Evolutionary conservation across 306 rosid species (phyloP).

Genomic region (Begonia masoniana): DNA sequence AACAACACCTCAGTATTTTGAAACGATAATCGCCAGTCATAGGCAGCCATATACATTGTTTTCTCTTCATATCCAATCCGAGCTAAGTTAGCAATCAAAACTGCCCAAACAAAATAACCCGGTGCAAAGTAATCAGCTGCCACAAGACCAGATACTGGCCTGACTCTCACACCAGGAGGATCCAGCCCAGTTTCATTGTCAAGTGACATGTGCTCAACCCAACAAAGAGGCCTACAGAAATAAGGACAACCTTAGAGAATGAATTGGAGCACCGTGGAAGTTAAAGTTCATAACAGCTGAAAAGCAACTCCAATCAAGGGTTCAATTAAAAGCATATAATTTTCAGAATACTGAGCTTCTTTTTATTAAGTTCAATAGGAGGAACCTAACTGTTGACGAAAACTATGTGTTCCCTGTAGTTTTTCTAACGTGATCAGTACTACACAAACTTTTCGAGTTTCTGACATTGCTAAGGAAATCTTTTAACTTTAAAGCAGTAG

Average conservation of each 20-base stretch:
- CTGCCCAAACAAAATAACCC: conserved; percentile 88
- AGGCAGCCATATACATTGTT: conserved; percentile 81
- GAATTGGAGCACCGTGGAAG: no score
- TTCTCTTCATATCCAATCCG: conserved; percentile 80
- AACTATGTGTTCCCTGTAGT: no score
- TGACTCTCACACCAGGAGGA: conserved; percentile 65
- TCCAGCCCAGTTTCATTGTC: conserved; percentile 81
- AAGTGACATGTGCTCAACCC: conserved; percentile 81
- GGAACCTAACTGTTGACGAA: no score
- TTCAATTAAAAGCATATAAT: no score
- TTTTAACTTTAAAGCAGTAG: no score
- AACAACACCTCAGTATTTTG: conserved; percentile 66
- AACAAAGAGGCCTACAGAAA: conserved; percentile 55
- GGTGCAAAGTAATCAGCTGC: conserved; percentile 89
- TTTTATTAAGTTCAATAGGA: no score
- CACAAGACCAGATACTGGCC: conserved; percentile 78
- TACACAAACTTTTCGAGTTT: no score
- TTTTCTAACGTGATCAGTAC: no score
- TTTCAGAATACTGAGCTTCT: no score
- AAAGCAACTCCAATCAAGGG: no score
- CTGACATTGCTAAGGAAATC: no score
- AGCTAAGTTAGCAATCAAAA: conserved; percentile 75
- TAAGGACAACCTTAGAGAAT: no score
- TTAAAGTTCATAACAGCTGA: neutral
- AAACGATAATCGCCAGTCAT: conserved; percentile 83